phyloP scores from a whole-genome alignment of 148 eudicot genomes.

The Rhododendron molle region DNA sequence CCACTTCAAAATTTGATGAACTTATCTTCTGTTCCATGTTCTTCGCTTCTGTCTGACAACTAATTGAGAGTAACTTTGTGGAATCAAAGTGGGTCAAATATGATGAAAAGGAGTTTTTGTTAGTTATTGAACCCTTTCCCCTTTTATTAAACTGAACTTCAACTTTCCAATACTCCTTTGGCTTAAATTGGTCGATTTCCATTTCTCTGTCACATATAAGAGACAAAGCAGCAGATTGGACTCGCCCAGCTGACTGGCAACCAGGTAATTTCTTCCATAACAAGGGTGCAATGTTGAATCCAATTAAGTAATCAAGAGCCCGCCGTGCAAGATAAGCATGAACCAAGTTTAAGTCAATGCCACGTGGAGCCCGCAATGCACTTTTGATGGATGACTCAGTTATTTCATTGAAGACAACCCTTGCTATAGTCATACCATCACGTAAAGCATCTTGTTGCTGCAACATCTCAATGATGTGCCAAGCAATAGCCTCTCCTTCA shows the following conservation, averaged over 20 bases:
- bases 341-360: conserved; percentile 77
- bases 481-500: conserved; percentile 98
- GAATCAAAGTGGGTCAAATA: conserved; percentile 69
- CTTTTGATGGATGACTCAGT: conserved; percentile 79
- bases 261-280: conserved; percentile 96
- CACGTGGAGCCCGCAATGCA: conserved; percentile 71
- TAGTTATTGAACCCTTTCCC: conserved; percentile 15
- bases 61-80: conserved; percentile 59
- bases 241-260: conserved; percentile 97
- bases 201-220: conserved; percentile 83
- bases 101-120: conserved; percentile 31
- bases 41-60: conserved; percentile 53
- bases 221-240: conserved; percentile 92
- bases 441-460: conserved; percentile 76
- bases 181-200: conserved; percentile 78
- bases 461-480: conserved; percentile 97
- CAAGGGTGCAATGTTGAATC: conserved; percentile 89
- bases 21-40: conserved; percentile 43
- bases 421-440: conserved; percentile 55
- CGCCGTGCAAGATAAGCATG: conserved; percentile 98
- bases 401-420: conserved; percentile 91
- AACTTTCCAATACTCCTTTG: conserved; percentile 87
- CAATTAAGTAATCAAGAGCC: conserved; percentile 96
- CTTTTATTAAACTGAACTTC: conserved; percentile 48
- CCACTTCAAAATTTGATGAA: conserved; percentile 51